These are phyloP conservation scores for Aspergillus alliaceus DNA, from an alignment of 2,329 filamentous ascomycete genomes.

Conservation along the genomic window DNA sequence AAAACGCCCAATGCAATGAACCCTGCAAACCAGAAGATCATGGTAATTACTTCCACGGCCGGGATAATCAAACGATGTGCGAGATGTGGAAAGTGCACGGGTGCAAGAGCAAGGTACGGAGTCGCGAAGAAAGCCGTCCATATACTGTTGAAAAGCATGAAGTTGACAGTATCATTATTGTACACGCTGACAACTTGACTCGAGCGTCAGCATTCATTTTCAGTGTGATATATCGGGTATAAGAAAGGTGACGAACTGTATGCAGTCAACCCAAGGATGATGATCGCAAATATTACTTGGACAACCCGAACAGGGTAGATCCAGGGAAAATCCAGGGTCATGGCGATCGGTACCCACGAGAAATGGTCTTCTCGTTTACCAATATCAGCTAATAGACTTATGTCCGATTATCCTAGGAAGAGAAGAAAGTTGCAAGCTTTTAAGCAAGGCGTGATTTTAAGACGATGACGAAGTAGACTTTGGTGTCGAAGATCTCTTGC, in stretches of 20 bases:
- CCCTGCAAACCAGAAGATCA: constrained; percentile 88
- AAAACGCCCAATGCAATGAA: constrained; percentile 73
- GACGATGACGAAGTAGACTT: background rate
- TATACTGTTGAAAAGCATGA: constrained; percentile 75
- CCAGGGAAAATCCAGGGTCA: constrained; percentile 25
- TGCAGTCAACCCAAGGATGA: constrained; percentile 72
- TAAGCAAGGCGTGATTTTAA: background rate
- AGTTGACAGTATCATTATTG: constrained; percentile 64
- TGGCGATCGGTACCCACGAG: background rate
- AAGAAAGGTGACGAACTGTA: constrained; percentile 59
- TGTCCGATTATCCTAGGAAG: background rate
- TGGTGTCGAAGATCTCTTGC: background rate
- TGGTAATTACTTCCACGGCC: constrained; percentile 68
- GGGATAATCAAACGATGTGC: constrained; percentile 68
- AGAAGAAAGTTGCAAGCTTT: background rate
- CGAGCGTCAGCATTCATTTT: background rate
- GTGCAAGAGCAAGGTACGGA: constrained; percentile 67
- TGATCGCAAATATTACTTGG: constrained; percentile 68
- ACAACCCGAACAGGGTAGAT: constrained; percentile 60
- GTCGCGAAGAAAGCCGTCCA: constrained; percentile 73
- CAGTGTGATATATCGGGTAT: background rate
- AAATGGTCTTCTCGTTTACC: background rate
- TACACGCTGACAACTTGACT: constrained; percentile 55
- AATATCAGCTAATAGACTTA: background rate
- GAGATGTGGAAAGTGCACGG: constrained; percentile 59